Conservation (phyloP, 2,329 filamentous ascomycete genomes). For the Diaporthe humulicola region DNA sequence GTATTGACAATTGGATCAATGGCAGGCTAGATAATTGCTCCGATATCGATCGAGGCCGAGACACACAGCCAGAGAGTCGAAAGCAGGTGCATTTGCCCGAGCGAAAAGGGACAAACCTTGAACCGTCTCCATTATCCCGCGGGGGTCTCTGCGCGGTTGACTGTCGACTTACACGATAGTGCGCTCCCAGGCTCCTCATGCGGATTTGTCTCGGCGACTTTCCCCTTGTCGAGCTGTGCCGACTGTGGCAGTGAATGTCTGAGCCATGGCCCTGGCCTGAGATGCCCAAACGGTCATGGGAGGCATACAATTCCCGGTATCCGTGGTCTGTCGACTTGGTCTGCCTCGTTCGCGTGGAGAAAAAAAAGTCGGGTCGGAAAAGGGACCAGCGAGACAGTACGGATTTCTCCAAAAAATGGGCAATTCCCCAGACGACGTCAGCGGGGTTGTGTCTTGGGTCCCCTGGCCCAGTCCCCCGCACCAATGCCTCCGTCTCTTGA, state of each 20-base stretch:
- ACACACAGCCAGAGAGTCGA: constrained; percentile 1
- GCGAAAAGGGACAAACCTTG: constrained; percentile 10
- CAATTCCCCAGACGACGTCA: constrained; percentile 32
- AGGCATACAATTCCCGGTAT: neutral
- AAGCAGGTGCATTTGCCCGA: constrained; percentile 24
- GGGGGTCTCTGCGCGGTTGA: constrained; percentile 26
- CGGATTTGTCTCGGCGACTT: constrained; percentile 10
- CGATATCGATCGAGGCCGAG: constrained; percentile 37
- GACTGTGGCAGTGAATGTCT: neutral
- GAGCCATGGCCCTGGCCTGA: neutral
- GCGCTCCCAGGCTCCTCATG: neutral
- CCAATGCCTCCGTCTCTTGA: neutral
- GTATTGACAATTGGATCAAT: constrained; percentile 4
- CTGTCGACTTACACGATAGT: constrained; percentile 34
- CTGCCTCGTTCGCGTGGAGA: neutral
- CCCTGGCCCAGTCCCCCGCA: constrained; percentile 16
- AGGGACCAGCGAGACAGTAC: constrained; percentile 16
- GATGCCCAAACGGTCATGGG: neutral
- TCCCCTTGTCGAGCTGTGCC: neutral
- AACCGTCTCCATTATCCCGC: constrained; percentile 37
- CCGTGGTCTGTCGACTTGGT: neutral
- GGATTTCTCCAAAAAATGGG: constrained; percentile 13
- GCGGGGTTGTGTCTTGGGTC: constrained; percentile 8
- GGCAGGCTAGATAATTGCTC: constrained; percentile 29
- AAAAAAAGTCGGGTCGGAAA: constrained; percentile 23